These are phyloP conservation scores for Heliosperma pusillum DNA, from an alignment of 148 eudicot genomes.

Conservation along the genomic window DNA sequence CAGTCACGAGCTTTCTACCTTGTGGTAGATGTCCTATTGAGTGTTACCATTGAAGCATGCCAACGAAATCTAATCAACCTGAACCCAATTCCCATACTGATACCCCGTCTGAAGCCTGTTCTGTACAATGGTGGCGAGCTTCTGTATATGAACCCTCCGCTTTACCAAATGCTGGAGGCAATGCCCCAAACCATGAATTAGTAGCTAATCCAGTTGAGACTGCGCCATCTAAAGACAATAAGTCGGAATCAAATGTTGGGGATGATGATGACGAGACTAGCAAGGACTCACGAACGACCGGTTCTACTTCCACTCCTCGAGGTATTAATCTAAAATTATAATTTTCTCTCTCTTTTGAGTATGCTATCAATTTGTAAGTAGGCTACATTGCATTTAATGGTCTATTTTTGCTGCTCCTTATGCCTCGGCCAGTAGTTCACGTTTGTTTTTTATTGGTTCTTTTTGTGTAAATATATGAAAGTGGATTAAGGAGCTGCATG, in stretches of 20 bases:
- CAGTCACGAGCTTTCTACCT: slow-evolving; percentile 12
- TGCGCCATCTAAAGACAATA: slow-evolving; percentile 45
- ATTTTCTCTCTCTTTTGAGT: neutral
- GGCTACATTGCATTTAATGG: neutral
- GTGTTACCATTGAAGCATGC: slow-evolving; percentile 53
- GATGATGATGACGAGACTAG: slow-evolving; percentile 52
- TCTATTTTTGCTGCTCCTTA: too few species aligned
- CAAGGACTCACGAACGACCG: slow-evolving; percentile 44
- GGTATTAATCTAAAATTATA: slow-evolving; percentile 30
- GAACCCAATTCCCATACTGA: slow-evolving; percentile 32
- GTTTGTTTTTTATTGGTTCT: too few species aligned
- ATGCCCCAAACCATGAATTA: slow-evolving; percentile 46
- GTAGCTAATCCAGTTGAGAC: slow-evolving; percentile 31
- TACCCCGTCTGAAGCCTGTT: slow-evolving; percentile 42
- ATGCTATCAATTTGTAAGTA: neutral
- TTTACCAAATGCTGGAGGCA: slow-evolving; percentile 38
- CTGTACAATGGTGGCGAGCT: slow-evolving; percentile 70
- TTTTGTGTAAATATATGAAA: too few species aligned
- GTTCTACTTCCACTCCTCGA: slow-evolving; percentile 36
- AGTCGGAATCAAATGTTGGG: slow-evolving; percentile 50
- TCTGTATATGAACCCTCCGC: slow-evolving; percentile 39
- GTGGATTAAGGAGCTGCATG: too few species aligned
- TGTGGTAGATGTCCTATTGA: slow-evolving; percentile 18
- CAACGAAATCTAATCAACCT: slow-evolving; percentile 44
- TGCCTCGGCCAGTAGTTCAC: too few species aligned